Evolutionary conservation across 2,329 filamentous ascomycete genomes (phyloP), one percentile per base, ranked within the genome.

Genomic region (Epichloe amarillans): DNA sequence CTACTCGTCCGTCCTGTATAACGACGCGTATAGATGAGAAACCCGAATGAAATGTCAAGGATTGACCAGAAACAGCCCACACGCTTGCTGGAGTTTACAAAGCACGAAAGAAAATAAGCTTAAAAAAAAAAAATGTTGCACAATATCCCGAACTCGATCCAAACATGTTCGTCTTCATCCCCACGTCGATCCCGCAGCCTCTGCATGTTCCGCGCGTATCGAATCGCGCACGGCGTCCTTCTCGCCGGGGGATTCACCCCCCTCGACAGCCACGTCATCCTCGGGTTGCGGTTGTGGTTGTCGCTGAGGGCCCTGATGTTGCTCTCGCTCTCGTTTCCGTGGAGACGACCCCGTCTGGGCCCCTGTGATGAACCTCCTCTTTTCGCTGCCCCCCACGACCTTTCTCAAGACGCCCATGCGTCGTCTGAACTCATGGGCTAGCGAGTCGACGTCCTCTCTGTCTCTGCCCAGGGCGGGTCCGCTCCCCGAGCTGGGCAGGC

Each of bases 351-450:
- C 8, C 8, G 35, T 23, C 7, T 36, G 33, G n/a, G n/a, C 30
- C 11, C 30, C 26, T 3, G 66, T 54, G 47, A 61, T 64, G 50
- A 62, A 61, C 49, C 67, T 64, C 49, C 72, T 68, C 47, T 69
- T 70, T 51, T 75, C 70, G 3, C 71, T 69, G n/a, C 74, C 71
- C 70, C 71, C 71, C 8, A 79, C 72, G 3, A 82, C 72, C 57
- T 67, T 75, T 48, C 71, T 71, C 54, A 83, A 58, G 19, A 78
- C 66, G 3, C 54, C 65, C 77, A 84, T 80, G 43, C 75, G 71
- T 52, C 69, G 70, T 50, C 78, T 73, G 54, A 84, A 84, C 37
- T 80, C 75, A 15, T 75, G 74, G 2, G 80, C 61, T 40, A 84
- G 61, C 3, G 60, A 64, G 2, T 68, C 66, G 51, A 80, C 75